Conservation (phyloP, 208 protist genomes). For the Phytomonas serpens region DNA sequence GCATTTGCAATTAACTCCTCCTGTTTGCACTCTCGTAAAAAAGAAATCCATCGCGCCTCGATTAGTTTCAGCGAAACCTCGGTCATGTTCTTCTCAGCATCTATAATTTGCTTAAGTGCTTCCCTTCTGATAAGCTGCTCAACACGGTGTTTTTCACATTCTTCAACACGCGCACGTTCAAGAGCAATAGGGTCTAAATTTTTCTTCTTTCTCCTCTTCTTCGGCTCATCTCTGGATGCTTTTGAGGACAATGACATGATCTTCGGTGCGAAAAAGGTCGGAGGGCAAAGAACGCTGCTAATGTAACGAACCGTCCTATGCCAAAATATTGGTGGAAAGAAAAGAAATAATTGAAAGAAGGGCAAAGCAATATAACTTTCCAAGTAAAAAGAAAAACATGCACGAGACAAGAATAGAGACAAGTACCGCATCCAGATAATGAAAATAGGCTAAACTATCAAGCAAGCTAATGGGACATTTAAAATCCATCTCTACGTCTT, state of each 20-base stretch:
- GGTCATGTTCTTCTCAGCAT: constrained; percentile 72
- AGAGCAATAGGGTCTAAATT: constrained; percentile 36
- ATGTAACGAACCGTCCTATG: neutral
- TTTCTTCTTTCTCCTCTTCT: constrained; percentile 35
- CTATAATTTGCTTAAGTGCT: constrained; percentile 53
- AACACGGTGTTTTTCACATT: constrained; percentile 10
- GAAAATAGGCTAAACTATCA: constrained; percentile 4
- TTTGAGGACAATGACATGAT: constrained; percentile 19
- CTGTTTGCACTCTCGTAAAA: constrained; percentile 91
- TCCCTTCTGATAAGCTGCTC: neutral
- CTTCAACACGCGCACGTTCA: constrained; percentile 36
- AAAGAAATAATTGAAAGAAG: constrained; percentile 15
- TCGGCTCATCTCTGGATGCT: constrained; percentile 8
- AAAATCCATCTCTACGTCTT: constrained; percentile 15
- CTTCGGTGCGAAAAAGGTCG: neutral
- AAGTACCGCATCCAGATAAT: constrained; percentile 6
- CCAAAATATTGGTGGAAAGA: constrained; percentile 14
- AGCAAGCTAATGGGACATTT: neutral
- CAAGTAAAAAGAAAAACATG: neutral
- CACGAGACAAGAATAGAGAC: constrained; percentile 12
- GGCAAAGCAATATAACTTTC: neutral
- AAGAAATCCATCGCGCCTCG: constrained; percentile 83
- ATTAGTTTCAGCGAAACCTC: constrained; percentile 34
- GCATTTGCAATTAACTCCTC: constrained; percentile 88
- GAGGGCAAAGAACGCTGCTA: neutral